Evolutionary conservation across 2,329 filamentous ascomycete species (phyloP), one percentile per base, ranked within the genome.

Genomic region (Neospermospora avenae): DNA sequence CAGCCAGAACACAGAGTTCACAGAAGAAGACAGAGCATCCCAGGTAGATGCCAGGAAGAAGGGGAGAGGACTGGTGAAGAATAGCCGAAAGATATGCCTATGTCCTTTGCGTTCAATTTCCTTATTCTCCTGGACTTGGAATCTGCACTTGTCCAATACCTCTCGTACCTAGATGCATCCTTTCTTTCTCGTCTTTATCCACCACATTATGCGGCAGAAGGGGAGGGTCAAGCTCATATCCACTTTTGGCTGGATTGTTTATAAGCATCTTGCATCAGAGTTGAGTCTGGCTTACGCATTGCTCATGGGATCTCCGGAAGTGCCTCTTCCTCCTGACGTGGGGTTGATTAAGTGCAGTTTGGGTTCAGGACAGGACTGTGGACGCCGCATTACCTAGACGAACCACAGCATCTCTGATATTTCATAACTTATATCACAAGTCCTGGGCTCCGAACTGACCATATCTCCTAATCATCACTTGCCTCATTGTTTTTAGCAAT

Each of bases 161-260:
- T 41, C 22, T 48, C 22, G 14, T 28, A 31, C 28, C 5, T n/a
- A 10, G 22, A 20, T 48, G 6, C 28, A 8, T 28, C 39, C 37
- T 28, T 52, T 24, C 45, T 1, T 7, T 45, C 16, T 20, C 44
- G 49, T 8, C 46, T 62, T 62, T 60, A 62, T 60, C 57, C 62
- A 59, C 55, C 39, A 34, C 48, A 55, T 54, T 61, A 42, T 57
- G 60, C 59, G 62, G 62, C 49, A 61, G 58, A 63, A 61, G 35
- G 61, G 44, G 60, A 56, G 58, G 55, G 54, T 48, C 24, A 39
- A 54, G 41, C n/a, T 55, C 28, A 10, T 10, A 34, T 41, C 28
- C 20, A 52, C 37, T 31, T 57, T 55, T 63, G 55, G 58, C 58
- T 56, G 42, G 42, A 25, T 44, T 56, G 37, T 64, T 61, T 60